Percentiles rank a stretch among this genome's conserved stretches.
Evolutionary conservation across 176 grass and related monocot species (phyloP).

Genomic region (Cocos nucifera): DNA sequence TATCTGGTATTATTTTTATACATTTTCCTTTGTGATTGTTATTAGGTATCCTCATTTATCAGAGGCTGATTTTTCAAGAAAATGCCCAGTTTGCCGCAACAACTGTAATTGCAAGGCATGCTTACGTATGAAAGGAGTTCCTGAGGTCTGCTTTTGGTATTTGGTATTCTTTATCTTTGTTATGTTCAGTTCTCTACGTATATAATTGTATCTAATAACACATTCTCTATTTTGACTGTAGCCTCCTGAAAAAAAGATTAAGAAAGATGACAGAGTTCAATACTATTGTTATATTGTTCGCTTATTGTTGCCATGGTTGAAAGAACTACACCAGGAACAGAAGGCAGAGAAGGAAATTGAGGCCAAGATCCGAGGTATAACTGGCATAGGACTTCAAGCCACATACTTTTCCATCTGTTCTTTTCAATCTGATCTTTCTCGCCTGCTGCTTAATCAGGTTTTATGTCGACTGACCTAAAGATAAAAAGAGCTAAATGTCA

Average conservation of each 20-base stretch:
- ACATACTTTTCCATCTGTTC: neutral
- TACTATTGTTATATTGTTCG: conserved; percentile 33
- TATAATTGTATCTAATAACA: neutral
- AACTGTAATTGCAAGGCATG: conserved; percentile 82
- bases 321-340: conserved; percentile 42
- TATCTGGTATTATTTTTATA: neutral
- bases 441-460: conserved; percentile 23
- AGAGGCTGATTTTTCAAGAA: conserved; percentile 38
- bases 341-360: conserved; percentile 55
- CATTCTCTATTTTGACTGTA: conserved; percentile 15
- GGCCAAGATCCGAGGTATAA: conserved; percentile 55
- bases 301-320: conserved; percentile 57
- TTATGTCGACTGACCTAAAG: conserved; percentile 27
- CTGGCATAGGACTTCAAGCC: neutral
- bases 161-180: neutral
- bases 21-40: conserved; percentile 11
- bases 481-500: conserved; percentile 38
- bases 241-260: conserved; percentile 46
- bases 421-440: neutral
- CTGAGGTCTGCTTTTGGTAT: conserved; percentile 25
- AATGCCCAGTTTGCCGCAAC: conserved; percentile 48
- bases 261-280: conserved; percentile 28
- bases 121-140: conserved; percentile 33
- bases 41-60: conserved; percentile 55
- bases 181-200: neutral